Base-by-base conservation (phyloP, 257 asterid genomes). In the Dorcoceras hygrometricum region DNA sequence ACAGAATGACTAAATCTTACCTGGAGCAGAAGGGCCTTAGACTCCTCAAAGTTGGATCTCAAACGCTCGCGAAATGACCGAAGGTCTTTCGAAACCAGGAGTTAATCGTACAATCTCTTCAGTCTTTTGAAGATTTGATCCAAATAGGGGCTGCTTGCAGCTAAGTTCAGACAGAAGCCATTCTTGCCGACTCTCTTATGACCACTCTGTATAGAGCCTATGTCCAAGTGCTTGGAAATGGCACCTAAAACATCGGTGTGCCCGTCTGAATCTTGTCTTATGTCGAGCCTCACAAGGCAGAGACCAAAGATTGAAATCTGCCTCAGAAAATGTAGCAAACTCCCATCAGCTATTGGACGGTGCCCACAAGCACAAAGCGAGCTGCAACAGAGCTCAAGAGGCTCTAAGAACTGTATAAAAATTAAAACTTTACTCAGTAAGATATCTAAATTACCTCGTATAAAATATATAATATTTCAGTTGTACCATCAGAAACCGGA, bases 371-470 rank as follows among this genome's bases (percentile, higher is more conserved):
- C 82, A 70, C 83, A 69, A n/a, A 86, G 84, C 18, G 92, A 86
- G 58, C 87, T 57, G 76, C 82, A 85, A 29, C 91, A 85, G 73
- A 85, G 83, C 82, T 85, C 91, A 32, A 83, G 89, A 63, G 92
- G 92, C 61, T 79, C 89, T 78, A 86, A 62, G 36, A 86, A 76
- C 92, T 85, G 83, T 19, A 54, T 10, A 39, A 64, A 20, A 57
- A 1, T 34, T 36, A 72, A 68, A 65, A 22, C 23, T 39, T 39
- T 39, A 39, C 4, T 39, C 51, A 34, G 16, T 34, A 3, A 4
- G 11, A 34, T 34, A 34, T 2, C 46, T 34, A 10, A 34, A 34
- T 34, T 1, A 34, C 4, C 46, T 4, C 46, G 1, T 34, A 34
- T 34, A 2, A 16, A 34, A 34, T 10, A 34, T 34, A 14, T 9